Percentiles rank a stretch among this genome's conserved stretches.
Evolutionary conservation across 345 rosid genomes (phyloP).

Genomic region (Hibiscus tridactylites): DNA sequence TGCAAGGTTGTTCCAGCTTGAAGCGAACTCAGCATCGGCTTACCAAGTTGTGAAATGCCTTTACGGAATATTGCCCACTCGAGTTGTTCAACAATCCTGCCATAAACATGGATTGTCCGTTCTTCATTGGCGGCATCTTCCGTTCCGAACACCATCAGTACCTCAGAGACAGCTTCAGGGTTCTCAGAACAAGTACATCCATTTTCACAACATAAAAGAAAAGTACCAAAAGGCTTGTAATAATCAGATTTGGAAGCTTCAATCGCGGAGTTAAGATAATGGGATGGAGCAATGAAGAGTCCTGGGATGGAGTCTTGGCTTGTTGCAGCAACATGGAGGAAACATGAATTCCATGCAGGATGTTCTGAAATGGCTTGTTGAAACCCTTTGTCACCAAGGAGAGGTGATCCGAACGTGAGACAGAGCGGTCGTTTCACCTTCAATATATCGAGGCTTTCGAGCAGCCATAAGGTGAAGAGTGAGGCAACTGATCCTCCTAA

Average conservation of each 20-base stretch:
- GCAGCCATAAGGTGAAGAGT: conserved; percentile 60
- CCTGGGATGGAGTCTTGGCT: not conserved
- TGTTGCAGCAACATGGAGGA: conserved; percentile 5
- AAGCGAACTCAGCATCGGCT: not conserved
- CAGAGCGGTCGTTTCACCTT: conserved; percentile 35
- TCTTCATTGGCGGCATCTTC: not conserved
- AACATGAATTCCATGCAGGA: conserved; percentile 1
- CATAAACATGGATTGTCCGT: not conserved
- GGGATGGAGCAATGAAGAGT: conserved; percentile 6
- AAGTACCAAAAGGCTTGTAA: conserved; percentile 7
- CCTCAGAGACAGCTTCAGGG: conserved; percentile 18
- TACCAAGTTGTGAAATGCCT: not conserved
- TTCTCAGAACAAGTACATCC: conserved; percentile 42
- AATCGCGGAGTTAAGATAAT: not conserved
- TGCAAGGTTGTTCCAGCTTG: conserved; percentile 5
- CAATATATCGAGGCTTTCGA: conserved; percentile 20
- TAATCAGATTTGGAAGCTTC: not conserved
- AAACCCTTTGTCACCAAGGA: conserved; percentile 11
- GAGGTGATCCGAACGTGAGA: conserved; percentile 65
- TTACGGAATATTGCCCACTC: not conserved
- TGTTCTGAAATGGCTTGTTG: conserved; percentile 9
- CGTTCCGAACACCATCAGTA: not conserved
- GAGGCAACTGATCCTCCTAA: conserved; percentile 68
- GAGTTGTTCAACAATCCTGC: not conserved
- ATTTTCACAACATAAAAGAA: conserved; percentile 4